Base-by-base conservation (phyloP, 2,329 filamentous ascomycete species). In the Pseudogymnoascus pannorum region DNA sequence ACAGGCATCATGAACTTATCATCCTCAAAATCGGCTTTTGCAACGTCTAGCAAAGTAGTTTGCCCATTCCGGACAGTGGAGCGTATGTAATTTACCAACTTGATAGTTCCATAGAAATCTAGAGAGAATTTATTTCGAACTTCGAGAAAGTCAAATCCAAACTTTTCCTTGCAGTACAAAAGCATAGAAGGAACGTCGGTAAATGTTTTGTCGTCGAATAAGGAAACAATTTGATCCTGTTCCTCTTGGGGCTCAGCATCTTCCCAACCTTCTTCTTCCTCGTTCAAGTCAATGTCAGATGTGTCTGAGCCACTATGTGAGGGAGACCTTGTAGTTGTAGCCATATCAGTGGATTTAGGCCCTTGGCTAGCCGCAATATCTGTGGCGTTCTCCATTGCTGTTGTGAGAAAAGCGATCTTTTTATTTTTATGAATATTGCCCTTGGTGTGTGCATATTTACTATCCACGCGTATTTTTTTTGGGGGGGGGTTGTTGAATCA, bases 1-100 rank as follows among this genome's bases (percentile, higher is more conserved):
- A 92, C 87, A 0, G 94, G 94, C 71, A 89, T 88, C 62, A 99
- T 79, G 70, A 87, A 95, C 66, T 82, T 81, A 65, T 97, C 93
- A 64, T 91, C 84, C n/a, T 85, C 80, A 64, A 97, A 86, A 24
- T 85, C 78, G 2, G 78, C 76, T 35, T 77, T 77, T 2, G 84
- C 79, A 62, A 90, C 85, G 44, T 87, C 75, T 31, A 64, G 66
- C 48, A 54, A 31, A 26, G 57, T 58, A 29, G 57, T 58, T 60
- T 78, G 76, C 29, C 79, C 79, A 51, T 71, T 70, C 60, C 77
- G 76, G 26, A 78, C 76, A 64, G 79, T 72, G 11, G 77, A 74
- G 16, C 79, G 78, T 58, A 82, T 71, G 68, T 85, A 91, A 72
- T 92, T 92, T 71, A 92, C 84, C 33, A 92, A 77, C 73, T 87